Percentiles rank a stretch among this genome's conserved stretches.
phyloP scores from a whole-genome alignment of 306 rosid genomes.

The Begonia loranthoides region DNA sequence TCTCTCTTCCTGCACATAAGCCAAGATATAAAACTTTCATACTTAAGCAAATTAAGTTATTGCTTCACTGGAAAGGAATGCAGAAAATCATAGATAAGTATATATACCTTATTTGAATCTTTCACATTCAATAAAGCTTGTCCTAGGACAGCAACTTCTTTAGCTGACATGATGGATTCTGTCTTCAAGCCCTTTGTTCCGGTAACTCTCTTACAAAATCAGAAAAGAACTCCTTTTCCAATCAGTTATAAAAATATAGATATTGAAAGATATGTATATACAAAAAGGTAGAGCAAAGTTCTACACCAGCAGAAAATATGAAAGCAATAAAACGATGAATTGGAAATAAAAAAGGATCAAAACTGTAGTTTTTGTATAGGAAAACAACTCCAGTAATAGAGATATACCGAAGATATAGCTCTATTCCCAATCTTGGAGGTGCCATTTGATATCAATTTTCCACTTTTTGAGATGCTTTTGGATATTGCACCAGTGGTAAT shows the following conservation, averaged over 20 bases:
- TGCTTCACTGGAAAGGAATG: background rate
- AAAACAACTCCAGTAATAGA: background rate
- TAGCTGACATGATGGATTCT: slow-evolving; percentile 44
- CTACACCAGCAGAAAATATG: too few relatives aligned
- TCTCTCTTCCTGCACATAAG: slow-evolving; percentile 70
- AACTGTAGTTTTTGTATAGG: too few relatives aligned
- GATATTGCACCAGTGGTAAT: slow-evolving; percentile 40
- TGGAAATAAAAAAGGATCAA: too few relatives aligned
- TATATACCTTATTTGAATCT: slow-evolving; percentile 88
- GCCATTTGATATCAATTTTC: slow-evolving; percentile 61
- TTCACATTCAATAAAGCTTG: slow-evolving; percentile 76
- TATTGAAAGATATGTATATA: background rate
- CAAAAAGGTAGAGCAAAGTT: background rate
- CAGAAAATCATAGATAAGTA: background rate
- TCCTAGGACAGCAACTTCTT: slow-evolving; percentile 68
- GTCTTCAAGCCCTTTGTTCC: slow-evolving; percentile 43
- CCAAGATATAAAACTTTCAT: slow-evolving; percentile 4
- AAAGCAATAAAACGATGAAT: too few relatives aligned
- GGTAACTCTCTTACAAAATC: slow-evolving; percentile 38
- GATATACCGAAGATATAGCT: slow-evolving; percentile 53
- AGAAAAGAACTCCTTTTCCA: slow-evolving; percentile 2
- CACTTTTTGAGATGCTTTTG: slow-evolving; percentile 47
- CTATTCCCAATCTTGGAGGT: slow-evolving; percentile 70
- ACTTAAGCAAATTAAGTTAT: slow-evolving; percentile 6
- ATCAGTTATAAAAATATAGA: background rate